Percentiles rank a stretch among this genome's conserved stretches.
These are phyloP conservation scores for Calycina herbarum DNA, from an alignment of 2,329 filamentous ascomycete species.

Conservation along the genomic window DNA sequence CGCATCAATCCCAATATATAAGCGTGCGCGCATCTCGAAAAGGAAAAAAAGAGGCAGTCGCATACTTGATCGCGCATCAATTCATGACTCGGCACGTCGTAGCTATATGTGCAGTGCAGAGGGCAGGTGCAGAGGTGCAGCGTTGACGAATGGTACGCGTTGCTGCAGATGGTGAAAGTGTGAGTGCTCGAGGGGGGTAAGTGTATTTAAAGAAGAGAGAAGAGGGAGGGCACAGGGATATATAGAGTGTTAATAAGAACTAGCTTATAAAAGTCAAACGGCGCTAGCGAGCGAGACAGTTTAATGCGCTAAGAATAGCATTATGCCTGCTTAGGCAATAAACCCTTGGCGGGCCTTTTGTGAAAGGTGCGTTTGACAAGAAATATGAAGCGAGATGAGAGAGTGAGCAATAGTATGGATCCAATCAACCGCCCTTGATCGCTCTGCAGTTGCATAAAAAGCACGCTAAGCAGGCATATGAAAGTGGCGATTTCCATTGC, in stretches of 20 bases:
- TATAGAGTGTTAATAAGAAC: constrained; percentile 20
- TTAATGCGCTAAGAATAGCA: constrained; percentile 20
- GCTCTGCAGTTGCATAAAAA: not conserved
- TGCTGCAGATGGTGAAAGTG: constrained; percentile 1
- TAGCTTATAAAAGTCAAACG: constrained; percentile 23
- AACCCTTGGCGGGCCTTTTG: constrained; percentile 9
- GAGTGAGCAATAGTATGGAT: not conserved
- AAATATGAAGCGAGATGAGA: constrained; percentile 1
- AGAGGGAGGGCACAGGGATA: constrained; percentile 13
- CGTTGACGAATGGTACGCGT: constrained; percentile 13
- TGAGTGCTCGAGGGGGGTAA: not conserved
- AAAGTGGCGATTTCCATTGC: not conserved
- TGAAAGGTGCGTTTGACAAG: constrained; percentile 6
- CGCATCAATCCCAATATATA: not conserved
- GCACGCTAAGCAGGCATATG: constrained; percentile 4
- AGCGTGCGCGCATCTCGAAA: constrained; percentile 4
- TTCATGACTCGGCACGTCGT: not conserved
- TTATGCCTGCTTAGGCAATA: constrained; percentile 16
- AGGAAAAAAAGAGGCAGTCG: constrained; percentile 4
- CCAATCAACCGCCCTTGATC: constrained; percentile 1
- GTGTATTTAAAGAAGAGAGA: constrained; percentile 5
- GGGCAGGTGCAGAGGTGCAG: not conserved
- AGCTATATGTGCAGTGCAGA: constrained; percentile 6
- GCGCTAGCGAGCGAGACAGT: constrained; percentile 16
- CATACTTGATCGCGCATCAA: constrained; percentile 9